Percentiles rank a stretch among this genome's conserved stretches.
These are phyloP conservation scores for Petunia hybrid DNA, from an alignment of 305 asterid species.

Conservation along the genomic window DNA sequence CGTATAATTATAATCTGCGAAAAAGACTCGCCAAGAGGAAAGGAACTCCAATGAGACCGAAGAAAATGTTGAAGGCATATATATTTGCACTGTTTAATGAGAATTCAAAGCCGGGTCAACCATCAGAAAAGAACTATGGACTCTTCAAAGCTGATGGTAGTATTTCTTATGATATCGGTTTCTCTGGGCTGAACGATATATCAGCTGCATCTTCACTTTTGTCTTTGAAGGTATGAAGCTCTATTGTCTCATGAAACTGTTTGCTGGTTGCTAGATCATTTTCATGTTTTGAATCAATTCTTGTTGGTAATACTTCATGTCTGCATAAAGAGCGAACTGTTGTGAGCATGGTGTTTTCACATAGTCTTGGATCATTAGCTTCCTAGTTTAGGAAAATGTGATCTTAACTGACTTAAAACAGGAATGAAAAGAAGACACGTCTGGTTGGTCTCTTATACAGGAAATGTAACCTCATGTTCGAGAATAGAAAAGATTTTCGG, in stretches of 20 bases:
- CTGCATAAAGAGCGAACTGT: conserved; percentile 2
- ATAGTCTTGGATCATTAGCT: conserved; percentile 2
- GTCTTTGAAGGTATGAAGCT: conserved; percentile 61
- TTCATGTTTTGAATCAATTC: background rate
- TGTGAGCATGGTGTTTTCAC: background rate
- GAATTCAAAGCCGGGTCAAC: conserved; percentile 68
- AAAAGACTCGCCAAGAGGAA: conserved; percentile 89
- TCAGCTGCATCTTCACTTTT: conserved; percentile 60
- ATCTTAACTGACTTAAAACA: background rate
- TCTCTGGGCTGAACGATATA: conserved; percentile 71
- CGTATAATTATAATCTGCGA: conserved; percentile 76
- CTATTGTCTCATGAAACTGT: conserved; percentile 26
- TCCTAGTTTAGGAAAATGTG: background rate
- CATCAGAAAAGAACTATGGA: conserved; percentile 85
- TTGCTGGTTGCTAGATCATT: background rate
- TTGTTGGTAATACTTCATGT: background rate
- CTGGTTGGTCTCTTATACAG: background rate
- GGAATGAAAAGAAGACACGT: background rate
- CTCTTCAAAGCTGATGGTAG: conserved; percentile 89
- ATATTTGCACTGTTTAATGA: conserved; percentile 92
- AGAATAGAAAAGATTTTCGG: background rate
- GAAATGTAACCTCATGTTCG: conserved; percentile 5
- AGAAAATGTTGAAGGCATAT: conserved; percentile 71
- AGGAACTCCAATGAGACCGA: conserved; percentile 95
- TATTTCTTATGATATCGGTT: conserved; percentile 81